Evolutionary conservation across 306 rosid genomes (phyloP).

Genomic region (Arachis hypogaea): DNA sequence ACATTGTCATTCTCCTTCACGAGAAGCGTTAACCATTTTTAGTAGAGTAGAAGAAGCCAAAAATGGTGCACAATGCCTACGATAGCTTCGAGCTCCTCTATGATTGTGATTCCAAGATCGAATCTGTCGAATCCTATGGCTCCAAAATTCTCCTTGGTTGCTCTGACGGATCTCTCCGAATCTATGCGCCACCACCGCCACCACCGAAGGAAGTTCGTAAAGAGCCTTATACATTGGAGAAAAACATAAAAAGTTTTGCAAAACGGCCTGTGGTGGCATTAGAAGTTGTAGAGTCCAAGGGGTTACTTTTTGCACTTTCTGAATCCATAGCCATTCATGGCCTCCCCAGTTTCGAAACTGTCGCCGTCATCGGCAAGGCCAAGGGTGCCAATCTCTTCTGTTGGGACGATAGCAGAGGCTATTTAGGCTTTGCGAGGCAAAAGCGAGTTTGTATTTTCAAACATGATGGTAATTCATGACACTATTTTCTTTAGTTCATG

Average conservation of each 20-base stretch:
- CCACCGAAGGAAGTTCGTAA: conserved; percentile 35
- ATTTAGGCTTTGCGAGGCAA: conserved; percentile 84
- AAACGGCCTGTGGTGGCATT: conserved; percentile 68
- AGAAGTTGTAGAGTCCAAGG: conserved; percentile 75
- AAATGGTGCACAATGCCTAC: conserved; percentile 94
- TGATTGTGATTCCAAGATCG: conserved; percentile 68
- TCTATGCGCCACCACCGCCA: conserved; percentile 53
- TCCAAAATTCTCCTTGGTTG: conserved; percentile 77
- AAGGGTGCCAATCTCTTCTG: conserved; percentile 85
- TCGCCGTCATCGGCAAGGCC: conserved; percentile 87
- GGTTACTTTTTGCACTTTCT: conserved; percentile 80
- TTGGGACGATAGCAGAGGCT: conserved; percentile 89
- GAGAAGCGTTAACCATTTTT: too few species aligned
- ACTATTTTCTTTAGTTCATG: background rate
- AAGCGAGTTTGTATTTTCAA: conserved; percentile 85
- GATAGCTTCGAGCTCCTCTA: conserved; percentile 70
- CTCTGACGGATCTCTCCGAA: conserved; percentile 90
- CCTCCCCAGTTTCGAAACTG: conserved; percentile 77
- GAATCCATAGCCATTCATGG: conserved; percentile 87
- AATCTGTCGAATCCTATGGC: conserved; percentile 74
- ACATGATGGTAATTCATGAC: conserved; percentile 73
- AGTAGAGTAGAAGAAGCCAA: background rate
- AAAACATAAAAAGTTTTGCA: conserved; percentile 56
- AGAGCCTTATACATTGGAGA: conserved; percentile 59
- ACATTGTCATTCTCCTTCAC: too few species aligned